Evolutionary conservation across 345 rosid genomes (phyloP), one percentile per base, ranked within the genome.

Genomic region (Moricandia moricandioides): DNA sequence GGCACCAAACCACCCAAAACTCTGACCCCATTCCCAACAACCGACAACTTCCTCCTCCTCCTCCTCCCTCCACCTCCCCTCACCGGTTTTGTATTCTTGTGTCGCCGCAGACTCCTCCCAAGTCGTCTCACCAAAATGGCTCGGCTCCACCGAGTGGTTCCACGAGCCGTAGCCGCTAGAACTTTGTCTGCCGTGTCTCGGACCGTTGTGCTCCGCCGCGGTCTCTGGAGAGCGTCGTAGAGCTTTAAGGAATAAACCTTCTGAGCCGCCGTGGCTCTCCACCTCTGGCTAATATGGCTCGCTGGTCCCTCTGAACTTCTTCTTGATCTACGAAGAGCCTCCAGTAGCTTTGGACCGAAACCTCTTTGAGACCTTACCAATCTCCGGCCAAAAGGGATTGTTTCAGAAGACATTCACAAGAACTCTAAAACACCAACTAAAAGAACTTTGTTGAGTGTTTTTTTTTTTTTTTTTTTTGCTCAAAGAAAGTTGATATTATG

Each of bases 111-210:
- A 82, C 89, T 88, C 45, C 87, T 84, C 81, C 85, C 92, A 61
- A 88, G 70, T 67, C 92, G 83, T 74, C 76, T 85, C 0, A 89
- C 87, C 75, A 95, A 79, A 16, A 95, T 92, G 51, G 99, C 97
- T 47, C 94, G 86, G 79, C 99, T 95, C 99, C 99, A 95, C 72
- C 96, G 76, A 40, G 90, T 86, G 65, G 82, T 77, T 43, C 99
- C 97, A 73, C 87, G 92, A 40, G 96, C 99, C 1, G 99, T 88
- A 5, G 81, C 83, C 0, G 99, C 99, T 2, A 95, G 79, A 11
- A 86, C 92, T 65, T 79, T 81, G 69, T 96, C 95, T 3, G 99
- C 99, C 6, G 92, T 94, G 70, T 89, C 92, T 1, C 98, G 80
- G 11, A 96, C 94, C 83, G 85, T 56, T 51, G 74, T 84, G 70